These are phyloP conservation scores for Pyrenochaeta sp. DNA, from an alignment of 2,329 filamentous ascomycete species.

Conservation along the genomic window DNA sequence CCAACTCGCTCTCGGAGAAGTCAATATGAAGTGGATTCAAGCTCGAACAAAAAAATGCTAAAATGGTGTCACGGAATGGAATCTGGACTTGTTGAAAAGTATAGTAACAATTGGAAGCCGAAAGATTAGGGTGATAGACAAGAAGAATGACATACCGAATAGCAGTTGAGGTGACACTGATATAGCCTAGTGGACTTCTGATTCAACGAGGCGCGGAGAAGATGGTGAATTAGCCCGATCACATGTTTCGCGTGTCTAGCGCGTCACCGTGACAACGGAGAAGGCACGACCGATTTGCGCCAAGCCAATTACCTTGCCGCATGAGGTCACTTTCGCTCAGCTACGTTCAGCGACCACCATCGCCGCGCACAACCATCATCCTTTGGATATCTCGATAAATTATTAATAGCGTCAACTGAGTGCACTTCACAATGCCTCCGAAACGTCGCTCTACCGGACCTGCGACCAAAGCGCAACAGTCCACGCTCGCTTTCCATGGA, in stretches of 20 bases:
- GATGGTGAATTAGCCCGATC: slow-evolving; percentile 19
- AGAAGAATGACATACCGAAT: slow-evolving; percentile 2
- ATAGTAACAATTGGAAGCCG: not conserved
- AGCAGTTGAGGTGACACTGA: not conserved
- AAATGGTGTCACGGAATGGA: not conserved
- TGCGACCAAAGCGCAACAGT: slow-evolving; percentile 62
- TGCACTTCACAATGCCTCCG: slow-evolving; percentile 52
- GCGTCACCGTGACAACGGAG: slow-evolving; percentile 35
- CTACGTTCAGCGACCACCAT: slow-evolving; percentile 20
- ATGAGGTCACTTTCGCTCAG: slow-evolving; percentile 36
- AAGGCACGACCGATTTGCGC: slow-evolving; percentile 21
- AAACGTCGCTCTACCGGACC: slow-evolving; percentile 53
- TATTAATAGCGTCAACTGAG: not conserved
- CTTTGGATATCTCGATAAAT: not conserved
- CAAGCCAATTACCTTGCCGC: slow-evolving; percentile 26
- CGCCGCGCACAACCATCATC: slow-evolving; percentile 12
- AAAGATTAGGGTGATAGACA: not conserved
- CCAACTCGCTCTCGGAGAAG: not conserved
- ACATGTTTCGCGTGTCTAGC: slow-evolving; percentile 37
- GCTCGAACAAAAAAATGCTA: too few relatives aligned
- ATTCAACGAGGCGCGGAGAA: slow-evolving; percentile 6
- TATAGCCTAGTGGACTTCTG: not conserved
- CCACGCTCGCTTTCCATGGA: slow-evolving; percentile 70
- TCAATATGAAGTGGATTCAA: not conserved
- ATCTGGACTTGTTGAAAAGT: not conserved